A percentile compares a stretch with the other conserved stretches of the same genome.
These are phyloP conservation scores for Eragrostis tef DNA, from an alignment of 202 grass and related monocot genomes.

Conservation along the genomic window DNA sequence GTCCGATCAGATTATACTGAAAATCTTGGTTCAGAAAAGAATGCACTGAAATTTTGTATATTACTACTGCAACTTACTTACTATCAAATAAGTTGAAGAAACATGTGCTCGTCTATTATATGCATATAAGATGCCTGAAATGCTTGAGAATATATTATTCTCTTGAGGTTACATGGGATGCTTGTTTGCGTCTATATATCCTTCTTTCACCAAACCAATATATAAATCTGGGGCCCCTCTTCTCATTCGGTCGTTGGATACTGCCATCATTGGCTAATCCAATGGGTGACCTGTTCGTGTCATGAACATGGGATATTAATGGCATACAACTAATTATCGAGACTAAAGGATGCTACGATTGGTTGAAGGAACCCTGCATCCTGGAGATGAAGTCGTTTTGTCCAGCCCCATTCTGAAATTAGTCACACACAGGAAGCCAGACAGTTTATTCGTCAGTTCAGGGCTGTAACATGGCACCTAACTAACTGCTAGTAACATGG, in stretches of 20 bases:
- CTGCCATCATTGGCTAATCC: neutral
- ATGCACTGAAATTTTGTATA: neutral
- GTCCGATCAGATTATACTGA: no score
- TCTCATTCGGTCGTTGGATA: neutral
- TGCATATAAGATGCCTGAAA: neutral
- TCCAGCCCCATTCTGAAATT: no score
- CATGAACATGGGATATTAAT: conserved; percentile 27
- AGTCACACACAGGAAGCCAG: neutral
- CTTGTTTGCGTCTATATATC: neutral
- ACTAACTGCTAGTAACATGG: neutral
- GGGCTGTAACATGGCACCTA: conserved; percentile 1
- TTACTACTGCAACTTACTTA: neutral
- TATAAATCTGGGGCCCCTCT: neutral
- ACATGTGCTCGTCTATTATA: no score
- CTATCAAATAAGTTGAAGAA: no score
- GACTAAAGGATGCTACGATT: neutral
- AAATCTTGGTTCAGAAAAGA: neutral
- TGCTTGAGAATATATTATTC: no score
- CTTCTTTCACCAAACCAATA: neutral
- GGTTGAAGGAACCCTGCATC: neutral
- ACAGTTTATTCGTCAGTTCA: conserved; percentile 15
- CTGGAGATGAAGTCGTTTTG: no score
- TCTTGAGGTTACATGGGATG: neutral
- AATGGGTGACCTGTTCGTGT: neutral
- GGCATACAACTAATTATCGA: neutral